Base-by-base conservation (phyloP, 1,284 basidiomycete species). In the Sphagnurus paluster region DNA sequence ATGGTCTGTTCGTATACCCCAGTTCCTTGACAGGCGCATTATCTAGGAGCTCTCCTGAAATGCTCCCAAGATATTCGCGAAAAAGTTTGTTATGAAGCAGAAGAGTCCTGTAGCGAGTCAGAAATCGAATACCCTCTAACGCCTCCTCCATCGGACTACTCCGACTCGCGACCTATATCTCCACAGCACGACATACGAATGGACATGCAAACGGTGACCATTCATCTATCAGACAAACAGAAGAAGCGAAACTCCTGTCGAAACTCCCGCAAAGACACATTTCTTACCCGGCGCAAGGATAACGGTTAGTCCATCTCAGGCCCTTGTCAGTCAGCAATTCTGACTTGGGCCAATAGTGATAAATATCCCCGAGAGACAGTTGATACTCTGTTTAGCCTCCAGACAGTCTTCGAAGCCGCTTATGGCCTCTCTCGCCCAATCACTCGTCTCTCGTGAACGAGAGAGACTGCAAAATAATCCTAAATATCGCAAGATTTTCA, bases 81-180 rank as follows among this genome's bases (percentile, higher is more conserved):
- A 46, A 65, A 63, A 39, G 57, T 77, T 29, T 50, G 60, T 17
- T 55, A 62, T 35, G 59, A 57, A 26, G 49, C 54, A n/a, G 58
- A 64, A 6, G 62, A 68, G 44, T 69, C 75, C 37, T 74, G 71
- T 20, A 72, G 71, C 37, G 75, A 73, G 39, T 75, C 74, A 11
- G 82, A 82, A 52, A 60, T 76, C 3, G 77, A 80, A 58, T 87
- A 81, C 59, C 85, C 86, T 33, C 68, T 79, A 43, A 90, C 87
- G 0, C 87, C 87, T 20, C 87, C 87, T 2, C 67, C 75, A 16
- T 88, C 87, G 6, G 85, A 87, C 56, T 74, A 76, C 55, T 78
- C 83, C 17, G 77, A 76, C 20, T 85, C 82, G 5, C 72, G 79
- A 50, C 72, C 78, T 16, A 64, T 80, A 20, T 82, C 83, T 1